Percentiles rank a stretch among this genome's conserved stretches.
Evolutionary conservation across 805 yeast species (phyloP).

Genomic region (Saturnispora sanitii): DNA sequence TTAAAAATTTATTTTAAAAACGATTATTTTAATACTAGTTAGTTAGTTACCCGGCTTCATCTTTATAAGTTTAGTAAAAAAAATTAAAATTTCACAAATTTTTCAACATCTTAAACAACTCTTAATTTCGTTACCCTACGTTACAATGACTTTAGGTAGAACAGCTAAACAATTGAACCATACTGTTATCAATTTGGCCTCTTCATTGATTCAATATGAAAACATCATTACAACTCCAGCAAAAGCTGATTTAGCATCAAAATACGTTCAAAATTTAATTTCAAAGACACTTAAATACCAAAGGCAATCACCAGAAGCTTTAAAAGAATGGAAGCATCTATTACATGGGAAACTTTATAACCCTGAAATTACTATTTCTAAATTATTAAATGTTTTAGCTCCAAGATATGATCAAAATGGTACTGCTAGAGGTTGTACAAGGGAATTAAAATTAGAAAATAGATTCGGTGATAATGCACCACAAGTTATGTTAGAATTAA

Average conservation of each 20-base stretch:
- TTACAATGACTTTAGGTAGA: conserved; percentile 31
- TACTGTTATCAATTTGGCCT: conserved; percentile 52
- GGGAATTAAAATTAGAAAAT: conserved; percentile 76
- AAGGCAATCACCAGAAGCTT: conserved; percentile 13
- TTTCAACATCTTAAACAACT: no score
- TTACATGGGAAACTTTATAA: conserved; percentile 35
- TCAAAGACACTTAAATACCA: conserved; percentile 39
- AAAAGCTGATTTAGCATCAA: conserved; percentile 62
- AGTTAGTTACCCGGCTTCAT: no score
- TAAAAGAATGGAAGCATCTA: conserved; percentile 21
- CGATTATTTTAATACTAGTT: no score
- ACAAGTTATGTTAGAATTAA: conserved; percentile 79
- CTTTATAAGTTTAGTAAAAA: no score
- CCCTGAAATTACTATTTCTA: conserved; percentile 45
- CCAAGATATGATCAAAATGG: conserved; percentile 54
- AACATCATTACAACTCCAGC: conserved; percentile 64
- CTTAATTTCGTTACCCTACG: no score
- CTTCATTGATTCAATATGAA: conserved; percentile 61
- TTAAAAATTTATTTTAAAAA: no score
- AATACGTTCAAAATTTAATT: conserved; percentile 53
- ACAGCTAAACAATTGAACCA: conserved; percentile 44
- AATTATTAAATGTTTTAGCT: conserved; percentile 54
- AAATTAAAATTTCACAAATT: no score
- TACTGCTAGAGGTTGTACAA: conserved; percentile 78
- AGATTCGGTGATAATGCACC: conserved; percentile 86